Evolutionary conservation across 2,329 filamentous ascomycete genomes (phyloP), one percentile per base, ranked within the genome.

Genomic region (Fusarium drepaniforme): DNA sequence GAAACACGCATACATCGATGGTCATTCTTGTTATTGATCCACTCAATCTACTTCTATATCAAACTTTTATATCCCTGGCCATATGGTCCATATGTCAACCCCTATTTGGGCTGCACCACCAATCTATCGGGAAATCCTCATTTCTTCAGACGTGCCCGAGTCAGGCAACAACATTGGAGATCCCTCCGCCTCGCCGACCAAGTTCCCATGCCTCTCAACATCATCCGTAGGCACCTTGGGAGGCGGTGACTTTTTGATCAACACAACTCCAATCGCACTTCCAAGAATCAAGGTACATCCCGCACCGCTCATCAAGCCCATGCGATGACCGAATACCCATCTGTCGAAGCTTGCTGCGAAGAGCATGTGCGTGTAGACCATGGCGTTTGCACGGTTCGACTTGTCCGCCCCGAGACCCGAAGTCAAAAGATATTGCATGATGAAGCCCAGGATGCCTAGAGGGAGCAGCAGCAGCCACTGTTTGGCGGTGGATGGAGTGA

Each of bases 391-490:
- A 51, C 87, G 83, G 75, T 90, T 90, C 23, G 88, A 88, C 72
- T 92, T 93, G 78, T 96, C 93, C 71, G 92, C 90, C 28, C 93
- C 85, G 58, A 98, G 84, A 0, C 94, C 95, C 1, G 90, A 89
- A 1, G 95, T 97, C 21, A 97, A 85, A n/a, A 97, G 87, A 75
- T 95, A 95, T 88, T 98, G 96, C 90, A 96, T 93, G 25, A 93
- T 81, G 80, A 98, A 96, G 1, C 96, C 96, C 74, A 92, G 92
- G 0, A 90, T 79, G 0, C 93, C 94, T 5, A 97, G 85, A 42
- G 92, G 89, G 0, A 92, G 64, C 18, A 98, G 84, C 44, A 95
- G 87, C 0, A 84, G 81, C 92, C 93, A 96, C 80, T 96, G 86
- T 63, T 83, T 83, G 46, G 77, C 15, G 30, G 85, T 81, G 5